Percentiles rank a stretch among this genome's conserved stretches.
phyloP scores from a whole-genome alignment of 2,329 filamentous ascomycete genomes.

The Lasiodiplodia gonubiensis region DNA sequence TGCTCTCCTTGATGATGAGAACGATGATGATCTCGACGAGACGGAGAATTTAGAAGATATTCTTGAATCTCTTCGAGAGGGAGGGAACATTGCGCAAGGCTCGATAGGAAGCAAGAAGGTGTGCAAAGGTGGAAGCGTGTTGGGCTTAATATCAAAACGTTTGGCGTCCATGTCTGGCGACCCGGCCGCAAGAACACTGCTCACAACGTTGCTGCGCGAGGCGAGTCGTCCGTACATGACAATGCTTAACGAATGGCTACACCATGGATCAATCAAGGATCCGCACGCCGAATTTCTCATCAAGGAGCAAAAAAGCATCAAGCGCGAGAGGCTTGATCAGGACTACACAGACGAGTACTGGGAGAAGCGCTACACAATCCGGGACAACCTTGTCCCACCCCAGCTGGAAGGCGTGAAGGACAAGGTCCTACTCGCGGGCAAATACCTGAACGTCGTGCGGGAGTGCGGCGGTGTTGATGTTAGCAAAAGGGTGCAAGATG shows the following conservation, averaged over 20 bases:
- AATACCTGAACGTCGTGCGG: conserved; percentile 96
- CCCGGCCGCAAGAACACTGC: conserved; percentile 79
- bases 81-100: conserved; percentile 78
- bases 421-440: conserved; percentile 92
- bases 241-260: conserved; percentile 98
- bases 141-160: conserved; percentile 83
- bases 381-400: conserved; percentile 87
- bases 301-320: conserved; percentile 94
- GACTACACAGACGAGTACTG: conserved; percentile 99
- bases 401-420: conserved; percentile 91
- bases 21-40: conserved; percentile 70
- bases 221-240: conserved; percentile 94
- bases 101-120: conserved; percentile 86
- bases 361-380: conserved; percentile 95
- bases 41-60: conserved; percentile 91
- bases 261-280: conserved; percentile 93
- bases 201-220: conserved; percentile 83
- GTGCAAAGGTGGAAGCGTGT: conserved; percentile 95
- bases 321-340: conserved; percentile 85
- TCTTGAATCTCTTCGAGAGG: conserved; percentile 84
- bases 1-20: conserved; percentile 78
- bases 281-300: conserved; percentile 93
- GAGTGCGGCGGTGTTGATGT: conserved; percentile 97
- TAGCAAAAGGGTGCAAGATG: conserved; percentile 83
- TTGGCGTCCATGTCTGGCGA: conserved; percentile 92